phyloP scores from a whole-genome alignment of 768 basidiomycete genomes.

The Tylopilus plumbeoviolaceoides region DNA sequence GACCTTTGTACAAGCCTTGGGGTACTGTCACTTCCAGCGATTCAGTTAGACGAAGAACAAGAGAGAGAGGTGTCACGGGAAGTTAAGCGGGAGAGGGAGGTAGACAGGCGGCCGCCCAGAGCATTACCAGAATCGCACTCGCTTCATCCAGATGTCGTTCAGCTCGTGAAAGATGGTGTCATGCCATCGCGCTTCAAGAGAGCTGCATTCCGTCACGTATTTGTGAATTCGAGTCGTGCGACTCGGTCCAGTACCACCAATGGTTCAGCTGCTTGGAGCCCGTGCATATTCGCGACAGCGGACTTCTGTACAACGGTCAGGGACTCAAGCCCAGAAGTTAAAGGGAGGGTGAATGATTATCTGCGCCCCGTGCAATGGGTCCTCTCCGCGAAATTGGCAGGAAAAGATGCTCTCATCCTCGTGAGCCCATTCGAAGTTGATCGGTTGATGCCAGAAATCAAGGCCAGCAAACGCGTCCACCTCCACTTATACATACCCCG shows the following conservation, averaged over 20 bases:
- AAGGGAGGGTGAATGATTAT: not conserved
- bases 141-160: not conserved
- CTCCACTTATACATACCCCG: not conserved
- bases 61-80: not conserved
- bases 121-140: not conserved
- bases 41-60: not conserved
- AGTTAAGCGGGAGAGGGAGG: not conserved
- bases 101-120: not conserved
- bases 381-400: not conserved
- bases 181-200: not conserved
- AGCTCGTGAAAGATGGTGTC: not conserved
- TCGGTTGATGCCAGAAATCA: not conserved
- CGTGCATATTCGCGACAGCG: not conserved
- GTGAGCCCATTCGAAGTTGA: not conserved
- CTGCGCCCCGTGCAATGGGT: not conserved
- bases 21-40: not conserved
- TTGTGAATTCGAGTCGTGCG: not conserved
- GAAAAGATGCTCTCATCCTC: not conserved
- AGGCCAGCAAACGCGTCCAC: not conserved
- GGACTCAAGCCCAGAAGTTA: too few relatives aligned
- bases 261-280: not conserved
- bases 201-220: not conserved
- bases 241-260: too few relatives aligned
- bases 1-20: not conserved
- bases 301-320: not conserved